phyloP scores from a whole-genome alignment of 768 basidiomycete species.

The Boletellus emodensis region DNA sequence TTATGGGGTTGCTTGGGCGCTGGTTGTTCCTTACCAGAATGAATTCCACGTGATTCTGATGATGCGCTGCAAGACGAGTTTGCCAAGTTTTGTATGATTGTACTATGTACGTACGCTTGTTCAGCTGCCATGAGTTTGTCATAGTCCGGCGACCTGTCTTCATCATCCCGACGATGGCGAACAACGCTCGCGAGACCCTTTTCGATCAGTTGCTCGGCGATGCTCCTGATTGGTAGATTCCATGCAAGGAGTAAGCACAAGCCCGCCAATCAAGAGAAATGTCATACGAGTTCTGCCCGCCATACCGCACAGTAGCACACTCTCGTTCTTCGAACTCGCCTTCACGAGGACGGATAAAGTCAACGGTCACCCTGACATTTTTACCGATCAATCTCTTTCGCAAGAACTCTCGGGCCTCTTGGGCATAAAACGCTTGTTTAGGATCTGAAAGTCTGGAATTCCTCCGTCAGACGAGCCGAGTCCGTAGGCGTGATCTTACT shows the following conservation, averaged over 20 bases:
- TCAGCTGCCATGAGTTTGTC: slow-evolving; percentile 96
- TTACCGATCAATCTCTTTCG: slow-evolving; percentile 92
- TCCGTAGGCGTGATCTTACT: slow-evolving; percentile 40
- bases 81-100: neutral
- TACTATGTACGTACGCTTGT: slow-evolving; percentile 63
- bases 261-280: neutral
- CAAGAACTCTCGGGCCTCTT: slow-evolving; percentile 91
- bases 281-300: slow-evolving; percentile 71
- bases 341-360: slow-evolving; percentile 87
- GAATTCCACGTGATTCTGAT: slow-evolving; percentile 76
- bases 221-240: slow-evolving; percentile 50
- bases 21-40: slow-evolving; percentile 87
- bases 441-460: slow-evolving; percentile 69
- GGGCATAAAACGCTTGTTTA: slow-evolving; percentile 81
- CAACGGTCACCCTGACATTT: slow-evolving; percentile 74
- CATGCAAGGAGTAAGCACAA: slow-evolving; percentile 5
- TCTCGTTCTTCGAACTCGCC: slow-evolving; percentile 94
- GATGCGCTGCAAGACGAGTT: slow-evolving; percentile 54
- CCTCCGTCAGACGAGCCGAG: slow-evolving; percentile 1
- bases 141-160: slow-evolving; percentile 92
- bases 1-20: slow-evolving; percentile 80
- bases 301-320: slow-evolving; percentile 84
- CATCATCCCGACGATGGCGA: slow-evolving; percentile 91
- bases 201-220: slow-evolving; percentile 91
- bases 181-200: slow-evolving; percentile 88